Evolutionary conservation across 371 early-diverging fungal species (phyloP), one percentile per base, ranked within the genome.

Genomic region (Mortierella sp.): DNA sequence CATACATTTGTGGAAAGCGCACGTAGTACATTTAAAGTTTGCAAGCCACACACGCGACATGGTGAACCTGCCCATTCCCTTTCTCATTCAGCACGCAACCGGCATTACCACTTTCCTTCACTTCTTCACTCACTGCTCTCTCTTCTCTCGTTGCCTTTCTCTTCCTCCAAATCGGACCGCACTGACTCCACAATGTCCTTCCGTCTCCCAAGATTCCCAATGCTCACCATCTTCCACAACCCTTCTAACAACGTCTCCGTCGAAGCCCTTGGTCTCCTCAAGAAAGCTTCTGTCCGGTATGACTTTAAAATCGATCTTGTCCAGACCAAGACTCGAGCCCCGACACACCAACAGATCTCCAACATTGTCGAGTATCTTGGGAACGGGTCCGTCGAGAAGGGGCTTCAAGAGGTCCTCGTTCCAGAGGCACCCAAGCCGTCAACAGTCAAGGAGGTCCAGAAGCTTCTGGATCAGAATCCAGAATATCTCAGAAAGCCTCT

Each of bases 151-250:
- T n/a, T n/a, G n/a, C n/a, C 23, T n/a, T 23, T 4, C 49, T 14
- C 49, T 27, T 6, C 8, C 21, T 8, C 46, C 46, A 46, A 46
- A n/a, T n/a, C n/a, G n/a, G n/a, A n/a, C n/a, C n/a, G n/a, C n/a
- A n/a, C n/a, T n/a, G n/a, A n/a, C n/a, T n/a, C n/a, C 34, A 34
- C 37, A 34, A 81, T 81, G 81, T 79, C 81, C 12, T 79, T 81
- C 50, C 76, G 81, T 6, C 70, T 72, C 19, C 73, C 79, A 17
- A 76, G 56, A 43, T 52, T 63, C 17, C 80, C 81, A 9, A 67
- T 79, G 43, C 44, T 82, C 39, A 72, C 83, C 52, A 67, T 82
- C 50, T 82, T 78, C 56, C 83, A 82, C 63, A 72, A 73, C 42
- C 73, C 80, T 9, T 34, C 51, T 21, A 34, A 11, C 46, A 21